Evolutionary conservation across 768 basidiomycete species (phyloP), one percentile per base, ranked within the genome.

Genomic region (Leccinum subgranulosum): DNA sequence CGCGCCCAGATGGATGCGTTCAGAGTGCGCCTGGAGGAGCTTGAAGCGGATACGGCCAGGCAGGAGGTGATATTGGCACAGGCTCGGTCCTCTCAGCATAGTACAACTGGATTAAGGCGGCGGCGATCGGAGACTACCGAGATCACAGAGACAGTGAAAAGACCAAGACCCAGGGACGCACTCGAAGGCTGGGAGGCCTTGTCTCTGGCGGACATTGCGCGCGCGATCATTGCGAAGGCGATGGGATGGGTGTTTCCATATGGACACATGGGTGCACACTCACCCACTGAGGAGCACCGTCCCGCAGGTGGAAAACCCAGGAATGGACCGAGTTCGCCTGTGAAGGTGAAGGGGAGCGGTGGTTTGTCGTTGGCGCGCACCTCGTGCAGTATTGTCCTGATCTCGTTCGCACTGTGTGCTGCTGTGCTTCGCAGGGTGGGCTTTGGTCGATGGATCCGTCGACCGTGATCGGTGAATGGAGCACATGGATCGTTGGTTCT

Each of bases 351-450:
- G 54, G 50, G 31, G 49, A 31, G 21, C 31, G 51, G 43, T 19
- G 29, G 36, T 17, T 51, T 61, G 14, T 45, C 49, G 3, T 17
- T 61, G 12, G 53, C 45, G 19, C 68, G 58, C 28, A 33, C 64
- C 49, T 64, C 70, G 6, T 72, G 63, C 53, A 56, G 19, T 12
- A 45, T 73, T 19, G 39, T 72, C 23, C 14, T 66, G 34, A 49
- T 73, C 46, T 73, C 70, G 21, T 66, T 72, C 27, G 63, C 66
- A 21, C 41, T 71, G 19, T 72, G 70, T 50, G 62, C 62, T 25
- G 61, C 60, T 31, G 49, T 73, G 31, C 56, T 72, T 43, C 66
- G 72, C 31, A 68, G 60, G 46, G 51, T 66, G 29, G 63, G 62
- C 2, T 58, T 70, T 36, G 71, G 65, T 6, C 56, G 60, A 39